Percentiles rank a stretch among this genome's conserved stretches.
These are phyloP conservation scores for Phialocephala subalpina DNA, from an alignment of 2,329 filamentous ascomycete genomes.

Conservation along the genomic window DNA sequence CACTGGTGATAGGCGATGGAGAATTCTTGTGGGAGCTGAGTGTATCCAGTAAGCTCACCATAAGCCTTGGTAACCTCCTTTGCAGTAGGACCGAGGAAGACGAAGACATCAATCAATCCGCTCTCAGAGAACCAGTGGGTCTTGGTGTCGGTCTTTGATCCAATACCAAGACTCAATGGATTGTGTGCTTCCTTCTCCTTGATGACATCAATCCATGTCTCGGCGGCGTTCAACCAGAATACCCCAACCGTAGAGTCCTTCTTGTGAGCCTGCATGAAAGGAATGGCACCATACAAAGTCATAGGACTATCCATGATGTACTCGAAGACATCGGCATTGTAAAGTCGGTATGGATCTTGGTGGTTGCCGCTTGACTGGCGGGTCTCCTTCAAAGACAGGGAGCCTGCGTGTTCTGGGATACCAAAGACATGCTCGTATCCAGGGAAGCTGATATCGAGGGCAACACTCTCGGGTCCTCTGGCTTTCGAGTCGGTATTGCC, in stretches of 20 bases:
- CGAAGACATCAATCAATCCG: slow-evolving; percentile 89
- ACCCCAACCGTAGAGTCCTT: slow-evolving; percentile 94
- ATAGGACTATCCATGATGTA: slow-evolving; percentile 97
- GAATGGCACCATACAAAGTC: slow-evolving; percentile 97
- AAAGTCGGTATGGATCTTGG: slow-evolving; percentile 89
- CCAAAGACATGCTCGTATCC: slow-evolving; percentile 94
- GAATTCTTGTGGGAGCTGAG: slow-evolving; percentile 90
- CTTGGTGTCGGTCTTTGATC: slow-evolving; percentile 76
- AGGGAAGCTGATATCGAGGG: slow-evolving; percentile 88
- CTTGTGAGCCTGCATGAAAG: slow-evolving; percentile 96
- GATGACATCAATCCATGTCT: slow-evolving; percentile 96
- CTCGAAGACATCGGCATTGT: slow-evolving; percentile 97
- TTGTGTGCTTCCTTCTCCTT: slow-evolving; percentile 80
- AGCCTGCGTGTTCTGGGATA: slow-evolving; percentile 91
- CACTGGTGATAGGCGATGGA: slow-evolving; percentile 96
- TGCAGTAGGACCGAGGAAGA: slow-evolving; percentile 90
- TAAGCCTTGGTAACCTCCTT: slow-evolving; percentile 84
- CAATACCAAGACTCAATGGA: slow-evolving; percentile 76
- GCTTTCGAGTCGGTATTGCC: slow-evolving; percentile 96
- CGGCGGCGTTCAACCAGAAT: slow-evolving; percentile 96
- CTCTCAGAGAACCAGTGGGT: slow-evolving; percentile 98
- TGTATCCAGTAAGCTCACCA: slow-evolving; percentile 89
- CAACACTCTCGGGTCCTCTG: slow-evolving; percentile 91
- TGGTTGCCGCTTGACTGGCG: slow-evolving; percentile 87
- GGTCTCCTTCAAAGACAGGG: slow-evolving; percentile 88